Conservation (phyloP, 1,139 yeast genomes). For the Saccharomycopsis crataegensis region DNA sequence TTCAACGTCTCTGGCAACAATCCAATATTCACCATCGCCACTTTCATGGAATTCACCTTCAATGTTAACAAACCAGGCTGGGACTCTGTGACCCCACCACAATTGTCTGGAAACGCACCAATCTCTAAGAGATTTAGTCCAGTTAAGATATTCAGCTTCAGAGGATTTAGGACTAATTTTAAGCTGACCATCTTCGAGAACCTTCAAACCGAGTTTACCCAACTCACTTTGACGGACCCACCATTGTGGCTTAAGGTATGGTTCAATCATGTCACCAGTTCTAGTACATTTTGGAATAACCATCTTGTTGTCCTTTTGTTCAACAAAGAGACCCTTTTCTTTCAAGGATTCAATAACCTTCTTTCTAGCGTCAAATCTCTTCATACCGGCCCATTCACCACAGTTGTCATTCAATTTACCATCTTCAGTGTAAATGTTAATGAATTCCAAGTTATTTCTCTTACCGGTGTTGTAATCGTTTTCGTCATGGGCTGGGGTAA, state of each 20-base stretch:
- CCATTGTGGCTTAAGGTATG: constrained; percentile 97
- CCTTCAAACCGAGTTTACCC: constrained; percentile 84
- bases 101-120: constrained; percentile 99
- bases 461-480: constrained; percentile 96
- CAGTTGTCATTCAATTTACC: constrained; percentile 87
- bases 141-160: constrained; percentile 87
- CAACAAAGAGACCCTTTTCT: constrained; percentile 67
- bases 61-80: constrained; percentile 79
- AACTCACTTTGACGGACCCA: constrained; percentile 91
- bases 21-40: constrained; percentile 73
- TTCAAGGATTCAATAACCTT: constrained; percentile 76
- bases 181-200: constrained; percentile 76
- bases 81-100: constrained; percentile 99
- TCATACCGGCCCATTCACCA: constrained; percentile 88
- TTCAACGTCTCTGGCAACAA: constrained; percentile 74
- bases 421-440: constrained; percentile 87
- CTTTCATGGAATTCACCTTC: constrained; percentile 54
- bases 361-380: constrained; percentile 90
- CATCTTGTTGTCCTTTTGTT: constrained; percentile 92
- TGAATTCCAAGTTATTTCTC: constrained; percentile 81
- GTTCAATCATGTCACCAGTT: constrained; percentile 96
- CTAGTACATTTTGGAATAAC: constrained; percentile 88
- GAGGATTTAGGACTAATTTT: constrained; percentile 82
- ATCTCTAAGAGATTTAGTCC: constrained; percentile 96
- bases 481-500: constrained; percentile 96